Conservation (phyloP, 2,329 filamentous ascomycete genomes). For the Mycosphaerella arachidis region DNA sequence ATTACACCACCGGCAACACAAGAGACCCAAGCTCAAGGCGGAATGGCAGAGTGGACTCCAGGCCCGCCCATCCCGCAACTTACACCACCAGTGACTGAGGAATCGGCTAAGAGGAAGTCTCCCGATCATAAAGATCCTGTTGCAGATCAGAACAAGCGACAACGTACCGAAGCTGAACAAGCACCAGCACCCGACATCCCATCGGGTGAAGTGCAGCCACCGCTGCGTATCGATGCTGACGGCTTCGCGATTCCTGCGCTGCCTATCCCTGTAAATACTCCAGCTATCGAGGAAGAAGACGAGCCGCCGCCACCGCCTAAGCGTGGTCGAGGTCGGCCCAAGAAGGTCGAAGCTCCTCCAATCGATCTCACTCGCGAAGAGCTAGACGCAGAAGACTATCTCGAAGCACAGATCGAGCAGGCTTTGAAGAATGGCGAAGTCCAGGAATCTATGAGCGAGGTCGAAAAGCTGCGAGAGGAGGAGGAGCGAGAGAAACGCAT, state of each 20-base stretch:
- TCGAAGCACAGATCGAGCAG: conserved; percentile 43
- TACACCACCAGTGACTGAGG: conserved; percentile 10
- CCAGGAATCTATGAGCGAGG: conserved; percentile 26
- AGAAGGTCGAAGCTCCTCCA: conserved; percentile 27
- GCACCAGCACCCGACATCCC: conserved; percentile 1
- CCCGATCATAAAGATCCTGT: conserved; percentile 16
- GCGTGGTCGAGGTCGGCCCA: conserved; percentile 30
- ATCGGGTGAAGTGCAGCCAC: background rate
- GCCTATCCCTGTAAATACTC: conserved; percentile 22
- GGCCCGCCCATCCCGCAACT: background rate
- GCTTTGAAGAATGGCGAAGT: conserved; percentile 31
- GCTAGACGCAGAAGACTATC: conserved; percentile 43
- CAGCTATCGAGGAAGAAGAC: conserved; percentile 15
- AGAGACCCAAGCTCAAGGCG: background rate
- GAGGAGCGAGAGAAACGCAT: conserved; percentile 19
- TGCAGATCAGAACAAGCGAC: conserved; percentile 18
- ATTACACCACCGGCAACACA: background rate
- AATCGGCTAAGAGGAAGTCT: conserved; percentile 14
- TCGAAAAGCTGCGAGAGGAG: conserved; percentile 24
- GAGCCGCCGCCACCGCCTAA: conserved; percentile 28
- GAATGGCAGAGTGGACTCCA: background rate
- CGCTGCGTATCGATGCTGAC: conserved; percentile 36
- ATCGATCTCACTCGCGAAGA: conserved; percentile 41
- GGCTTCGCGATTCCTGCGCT: conserved; percentile 39
- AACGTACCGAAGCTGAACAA: conserved; percentile 1